phyloP scores from a whole-genome alignment of 2,329 filamentous ascomycete species.

The Colletotrichum brevisporum region DNA sequence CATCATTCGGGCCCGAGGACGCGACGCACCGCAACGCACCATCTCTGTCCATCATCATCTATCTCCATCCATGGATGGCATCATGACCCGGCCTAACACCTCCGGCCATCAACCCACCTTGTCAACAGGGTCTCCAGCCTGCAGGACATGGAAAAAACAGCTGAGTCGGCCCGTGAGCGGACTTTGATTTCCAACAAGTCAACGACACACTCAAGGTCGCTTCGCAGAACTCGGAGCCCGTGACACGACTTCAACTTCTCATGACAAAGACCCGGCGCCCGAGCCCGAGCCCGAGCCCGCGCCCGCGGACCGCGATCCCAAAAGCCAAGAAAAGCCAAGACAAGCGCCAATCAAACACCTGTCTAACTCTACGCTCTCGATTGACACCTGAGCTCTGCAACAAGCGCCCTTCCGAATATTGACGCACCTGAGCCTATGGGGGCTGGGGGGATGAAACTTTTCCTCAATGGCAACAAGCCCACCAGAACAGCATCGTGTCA shows the following conservation, averaged over 20 bases:
- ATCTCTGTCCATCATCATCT: background rate
- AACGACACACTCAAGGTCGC: background rate
- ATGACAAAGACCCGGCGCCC: slow-evolving; percentile 15
- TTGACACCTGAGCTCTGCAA: background rate
- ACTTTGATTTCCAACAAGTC: background rate
- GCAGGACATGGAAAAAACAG: too few species aligned
- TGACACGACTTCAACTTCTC: background rate
- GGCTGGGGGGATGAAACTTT: background rate
- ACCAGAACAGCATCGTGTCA: slow-evolving; percentile 9
- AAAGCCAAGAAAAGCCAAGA: slow-evolving; percentile 35
- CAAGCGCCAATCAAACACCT: slow-evolving; percentile 25
- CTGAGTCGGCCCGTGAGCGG: background rate
- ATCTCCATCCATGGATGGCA: background rate
- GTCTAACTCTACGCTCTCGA: background rate
- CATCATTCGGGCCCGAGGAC: too few species aligned
- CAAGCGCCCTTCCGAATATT: slow-evolving; percentile 19
- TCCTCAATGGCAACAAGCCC: background rate
- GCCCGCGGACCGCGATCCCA: slow-evolving; percentile 19
- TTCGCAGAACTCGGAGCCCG: slow-evolving; percentile 24
- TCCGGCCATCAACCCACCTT: slow-evolving; percentile 2
- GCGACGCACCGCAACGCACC: too few species aligned
- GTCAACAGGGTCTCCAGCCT: background rate
- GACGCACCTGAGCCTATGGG: background rate
- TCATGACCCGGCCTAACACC: too few species aligned
- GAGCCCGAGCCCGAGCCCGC: slow-evolving; percentile 26